Conservation (phyloP, 352 stramenopile species). For the Blastocystis sp. region DNA sequence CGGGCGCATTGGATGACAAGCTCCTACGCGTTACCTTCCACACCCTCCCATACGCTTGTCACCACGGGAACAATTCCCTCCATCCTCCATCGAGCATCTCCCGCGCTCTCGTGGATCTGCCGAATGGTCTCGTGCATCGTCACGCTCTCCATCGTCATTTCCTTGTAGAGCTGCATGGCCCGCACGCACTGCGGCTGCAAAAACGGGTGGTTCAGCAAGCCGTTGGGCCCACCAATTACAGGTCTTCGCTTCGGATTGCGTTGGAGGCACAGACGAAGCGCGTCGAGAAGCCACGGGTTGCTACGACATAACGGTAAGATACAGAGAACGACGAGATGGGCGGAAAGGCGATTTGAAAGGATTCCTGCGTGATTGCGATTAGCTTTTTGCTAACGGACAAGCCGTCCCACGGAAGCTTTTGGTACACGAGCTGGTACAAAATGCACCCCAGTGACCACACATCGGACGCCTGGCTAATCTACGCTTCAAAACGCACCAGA, state of each 20-base stretch:
- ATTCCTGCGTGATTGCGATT: slow-evolving; percentile 87
- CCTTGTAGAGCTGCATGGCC: slow-evolving; percentile 63
- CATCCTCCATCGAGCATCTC: slow-evolving; percentile 19
- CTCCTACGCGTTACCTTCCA: not conserved
- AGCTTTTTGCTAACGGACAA: slow-evolving; percentile 91
- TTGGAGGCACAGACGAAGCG: slow-evolving; percentile 82
- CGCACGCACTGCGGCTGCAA: slow-evolving; percentile 51
- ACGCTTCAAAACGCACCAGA: slow-evolving; percentile 44
- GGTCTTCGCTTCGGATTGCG: slow-evolving; percentile 78
- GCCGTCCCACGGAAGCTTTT: slow-evolving; percentile 87
- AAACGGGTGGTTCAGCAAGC: slow-evolving; percentile 82
- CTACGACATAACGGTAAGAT: slow-evolving; percentile 37
- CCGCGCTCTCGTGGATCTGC: slow-evolving; percentile 11
- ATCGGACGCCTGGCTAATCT: slow-evolving; percentile 85
- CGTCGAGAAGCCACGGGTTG: slow-evolving; percentile 81
- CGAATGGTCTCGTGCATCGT: slow-evolving; percentile 55
- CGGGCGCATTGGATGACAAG: slow-evolving; percentile 45
- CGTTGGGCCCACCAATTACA: slow-evolving; percentile 78
- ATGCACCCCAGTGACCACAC: slow-evolving; percentile 94
- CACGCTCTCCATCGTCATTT: slow-evolving; percentile 52
- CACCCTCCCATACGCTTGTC: slow-evolving; percentile 11
- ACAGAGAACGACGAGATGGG: slow-evolving; percentile 70
- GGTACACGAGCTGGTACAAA: slow-evolving; percentile 93
- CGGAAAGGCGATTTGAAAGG: slow-evolving; percentile 84
- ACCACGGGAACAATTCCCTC: slow-evolving; percentile 8